Evolutionary conservation across 768 basidiomycete genomes (phyloP), one percentile per base, ranked within the genome.

Genomic region (Strobilomyces dryophilus): DNA sequence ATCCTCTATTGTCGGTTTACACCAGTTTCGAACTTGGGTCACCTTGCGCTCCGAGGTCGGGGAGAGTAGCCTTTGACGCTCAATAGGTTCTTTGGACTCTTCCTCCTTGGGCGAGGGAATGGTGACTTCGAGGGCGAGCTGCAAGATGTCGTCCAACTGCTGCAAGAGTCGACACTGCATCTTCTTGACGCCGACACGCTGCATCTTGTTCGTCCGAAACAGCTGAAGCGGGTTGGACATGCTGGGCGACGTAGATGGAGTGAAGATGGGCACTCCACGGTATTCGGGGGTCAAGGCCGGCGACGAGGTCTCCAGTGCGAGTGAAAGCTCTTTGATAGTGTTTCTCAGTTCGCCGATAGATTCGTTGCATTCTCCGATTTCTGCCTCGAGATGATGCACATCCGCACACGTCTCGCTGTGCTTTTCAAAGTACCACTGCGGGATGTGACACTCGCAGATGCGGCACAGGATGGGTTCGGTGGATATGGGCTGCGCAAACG

Each of bases 371-470:
- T 93, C 91, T 36, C 80, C 73, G 59, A 98, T 94, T 70, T 97
- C 95, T 17, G 94, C 93, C 71, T 99, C 97, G 56, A 99, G 78
- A 42, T 92, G 85, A 72, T 99, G 97, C 4, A 90, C 87, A 73
- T 98, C 95, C 60, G 84, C 92, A 62, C 97, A 99, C 11, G 95
- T 98, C 73, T 99, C 97, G 79, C 93, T 98, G 75, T 99, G 97
- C 75, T 98, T 98, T 75, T 98, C 97, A 68, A 99, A 99, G 75
- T 94, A 99, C 97, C 97, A 99, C 56, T 95, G 90, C 3, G 95
- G 95, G 53, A 98, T 89, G 60, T 89, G 86, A 65, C 89, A 85
- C 72, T 99, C 97, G 76, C 97, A 99, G 57, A 99, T 99, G 29
- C 97, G 89, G 73, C 97, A 98, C 20, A 99, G 79, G 47, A 98